These are phyloP conservation scores for Aspergillus oerlinghausenensis DNA, from an alignment of 2,329 filamentous ascomycete genomes.

Conservation along the genomic window DNA sequence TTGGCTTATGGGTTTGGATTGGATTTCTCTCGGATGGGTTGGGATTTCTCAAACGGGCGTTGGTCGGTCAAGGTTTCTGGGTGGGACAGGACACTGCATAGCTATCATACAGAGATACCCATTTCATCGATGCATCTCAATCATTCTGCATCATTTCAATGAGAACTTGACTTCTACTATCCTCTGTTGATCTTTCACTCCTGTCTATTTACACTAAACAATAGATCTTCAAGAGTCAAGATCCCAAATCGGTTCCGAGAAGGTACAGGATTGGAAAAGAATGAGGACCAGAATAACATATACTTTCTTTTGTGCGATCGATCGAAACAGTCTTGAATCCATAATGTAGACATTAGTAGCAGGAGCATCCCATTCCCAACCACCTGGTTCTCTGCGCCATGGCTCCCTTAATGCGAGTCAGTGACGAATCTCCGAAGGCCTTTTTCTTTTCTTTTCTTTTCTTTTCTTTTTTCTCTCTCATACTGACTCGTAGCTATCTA, in stretches of 20 bases:
- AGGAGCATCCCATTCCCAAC: neutral
- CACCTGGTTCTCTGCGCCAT: neutral
- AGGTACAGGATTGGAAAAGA: neutral
- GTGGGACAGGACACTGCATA: neutral
- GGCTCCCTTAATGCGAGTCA: neutral
- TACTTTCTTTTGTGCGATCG: neutral
- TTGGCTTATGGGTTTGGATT: slow-evolving; percentile 6
- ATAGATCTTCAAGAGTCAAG: neutral
- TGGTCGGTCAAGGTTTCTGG: slow-evolving; percentile 1
- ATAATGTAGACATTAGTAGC: neutral
- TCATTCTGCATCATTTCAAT: neutral
- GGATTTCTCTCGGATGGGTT: slow-evolving; percentile 1
- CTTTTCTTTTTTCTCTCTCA: too few species aligned
- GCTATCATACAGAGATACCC: neutral
- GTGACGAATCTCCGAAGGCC: neutral
- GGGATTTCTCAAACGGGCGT: slow-evolving; percentile 3
- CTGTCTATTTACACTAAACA: neutral
- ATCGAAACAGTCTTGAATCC: too few species aligned
- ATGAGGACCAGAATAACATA: neutral
- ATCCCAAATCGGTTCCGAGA: neutral
- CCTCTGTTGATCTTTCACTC: too few species aligned
- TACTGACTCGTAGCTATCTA: neutral
- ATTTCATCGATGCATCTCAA: neutral
- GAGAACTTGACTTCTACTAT: neutral
- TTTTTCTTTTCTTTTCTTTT: neutral